Base-by-base conservation (phyloP, 768 basidiomycete species). In the Cubamyces lactineus region DNA sequence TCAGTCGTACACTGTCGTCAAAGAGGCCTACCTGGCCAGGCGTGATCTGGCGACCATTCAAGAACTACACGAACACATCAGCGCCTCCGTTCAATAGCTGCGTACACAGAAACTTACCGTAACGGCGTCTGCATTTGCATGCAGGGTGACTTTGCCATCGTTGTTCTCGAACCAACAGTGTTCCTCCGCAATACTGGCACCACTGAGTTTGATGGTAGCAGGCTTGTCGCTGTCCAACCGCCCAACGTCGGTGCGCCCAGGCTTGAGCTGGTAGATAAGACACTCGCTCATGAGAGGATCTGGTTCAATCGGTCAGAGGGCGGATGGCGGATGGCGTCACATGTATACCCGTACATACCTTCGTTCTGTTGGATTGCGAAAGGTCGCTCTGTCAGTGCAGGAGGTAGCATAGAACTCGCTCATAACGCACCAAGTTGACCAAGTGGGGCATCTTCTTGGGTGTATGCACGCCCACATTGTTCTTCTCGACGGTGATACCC, bases 401-500 rank as follows among this genome's bases (percentile, higher is more conserved):
- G 1, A 34, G 34, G n/a, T 3, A 24, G 45, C n/a, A 4, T 23
- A 47, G 19, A 34, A 57, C 63, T 19, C 42, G n/a, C n/a, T 30
- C 38, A 24, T 56, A 66, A 42, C 91, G 73, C 73, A 94, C 92
- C 84, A 96, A 73, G 77, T 95, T 96, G 69, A 96, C 93, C 65
- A 97, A 79, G 80, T 96, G 94, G 5, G 94, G 93, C 87, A 92
- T 94, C 91, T 89, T 94, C 83, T 98, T 98, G 30, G 97, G 97
- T 21, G 97, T 95, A 79, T 97, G 95, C 59, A 99, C 97, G 53
- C 97, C 96, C 59, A 98, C 91, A 58, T 92, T 77, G 73, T 95
- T 92, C 83, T 95, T 98, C 77, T 98, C 96, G 62, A 99, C 94
- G 42, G 92, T 92, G 75, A 99, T 98, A 39, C 97, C 97, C 64